Base-by-base conservation (phyloP, 192 early-diverging fungal species). In the Phlyctochytrium planicorne region DNA sequence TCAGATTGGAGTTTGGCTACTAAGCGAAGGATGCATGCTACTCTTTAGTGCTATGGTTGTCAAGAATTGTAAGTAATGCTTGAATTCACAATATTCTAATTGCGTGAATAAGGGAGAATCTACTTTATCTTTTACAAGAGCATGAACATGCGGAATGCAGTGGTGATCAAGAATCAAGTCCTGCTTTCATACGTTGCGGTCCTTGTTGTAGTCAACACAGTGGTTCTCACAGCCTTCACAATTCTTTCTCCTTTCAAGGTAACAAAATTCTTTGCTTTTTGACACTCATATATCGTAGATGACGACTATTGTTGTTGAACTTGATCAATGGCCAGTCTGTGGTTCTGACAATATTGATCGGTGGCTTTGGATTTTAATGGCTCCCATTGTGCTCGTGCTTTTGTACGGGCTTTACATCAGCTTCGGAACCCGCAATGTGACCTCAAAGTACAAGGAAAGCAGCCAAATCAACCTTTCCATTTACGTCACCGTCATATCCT, bases 401-500 rank as follows among this genome's bases (percentile, higher is more conserved):
- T 52, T 69, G 1, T 12, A 24, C 0, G 61, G 33, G 12, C 30
- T 69, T 23, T 69, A 30, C 52, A 66, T 69, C 25, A 31, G 40
- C 33, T 66, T 69, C 33, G n/a, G 34, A 62, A 62, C 59, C 12
- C 24, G 67, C 24, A 63, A 66, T 34, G 67, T 69, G 35, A 24
- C 33, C 20, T 69, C 67, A 3, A 20, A 32, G 12, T 69, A 63
- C 52, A 69, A 69, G n/a, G 67, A 69, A 65, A 27, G 23, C 34
- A 57, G 27, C 23, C 62, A 61, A 12, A 69, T 69, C 27, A 69
- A 63, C 30, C 32, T 29, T 27, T 37, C 67, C 37, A 66, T 69
- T 2, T 69, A 69, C 36, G 34, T 65, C 62, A 63, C 62, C 25
- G 33, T 50, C 30, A 27, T 69, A 23, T 66, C 62, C 14, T 30